Conservation (phyloP, 495 filamentous ascomycete genomes). For the Aspergillus nidulans region DNA sequence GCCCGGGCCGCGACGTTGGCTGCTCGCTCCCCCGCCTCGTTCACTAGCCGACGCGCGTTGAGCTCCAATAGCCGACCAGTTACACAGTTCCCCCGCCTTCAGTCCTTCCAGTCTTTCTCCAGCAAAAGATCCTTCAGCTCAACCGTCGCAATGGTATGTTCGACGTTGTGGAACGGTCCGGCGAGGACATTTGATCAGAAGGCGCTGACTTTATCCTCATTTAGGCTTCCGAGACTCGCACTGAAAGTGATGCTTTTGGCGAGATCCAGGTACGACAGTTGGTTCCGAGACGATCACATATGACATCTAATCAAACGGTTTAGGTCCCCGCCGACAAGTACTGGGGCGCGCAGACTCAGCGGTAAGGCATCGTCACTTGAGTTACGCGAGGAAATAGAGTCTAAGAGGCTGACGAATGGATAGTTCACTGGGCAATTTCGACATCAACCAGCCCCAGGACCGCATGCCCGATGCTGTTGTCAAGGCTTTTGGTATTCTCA, state of each 20-base stretch:
- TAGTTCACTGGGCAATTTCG: slow-evolving; percentile 90
- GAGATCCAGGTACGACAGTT: slow-evolving; percentile 60
- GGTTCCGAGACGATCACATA: background rate
- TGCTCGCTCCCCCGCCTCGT: slow-evolving; percentile 26
- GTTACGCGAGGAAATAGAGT: background rate
- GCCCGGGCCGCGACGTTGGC: slow-evolving; percentile 24
- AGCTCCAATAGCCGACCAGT: slow-evolving; percentile 34
- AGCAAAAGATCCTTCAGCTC: slow-evolving; percentile 43
- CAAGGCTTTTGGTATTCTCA: slow-evolving; percentile 92
- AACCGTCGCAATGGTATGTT: slow-evolving; percentile 40
- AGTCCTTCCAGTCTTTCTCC: slow-evolving; percentile 31
- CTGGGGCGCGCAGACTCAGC: slow-evolving; percentile 98
- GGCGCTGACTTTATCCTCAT: slow-evolving; percentile 11
- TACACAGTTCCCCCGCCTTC: slow-evolving; percentile 40
- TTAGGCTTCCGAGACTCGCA: slow-evolving; percentile 50
- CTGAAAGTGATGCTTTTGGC: slow-evolving; percentile 95
- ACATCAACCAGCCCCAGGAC: slow-evolving; percentile 98
- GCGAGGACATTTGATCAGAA: background rate
- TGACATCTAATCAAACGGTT: slow-evolving; percentile 17
- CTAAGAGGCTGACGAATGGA: slow-evolving; percentile 18
- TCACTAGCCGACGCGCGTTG: slow-evolving; percentile 30
- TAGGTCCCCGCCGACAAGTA: slow-evolving; percentile 90
- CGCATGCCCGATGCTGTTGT: slow-evolving; percentile 94
- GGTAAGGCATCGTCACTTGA: slow-evolving; percentile 47
- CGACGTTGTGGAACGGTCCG: background rate